Evolutionary conservation across 1,284 basidiomycete genomes (phyloP), one percentile per base, ranked within the genome.

Genomic region (Taiwanofungus camphoratus): DNA sequence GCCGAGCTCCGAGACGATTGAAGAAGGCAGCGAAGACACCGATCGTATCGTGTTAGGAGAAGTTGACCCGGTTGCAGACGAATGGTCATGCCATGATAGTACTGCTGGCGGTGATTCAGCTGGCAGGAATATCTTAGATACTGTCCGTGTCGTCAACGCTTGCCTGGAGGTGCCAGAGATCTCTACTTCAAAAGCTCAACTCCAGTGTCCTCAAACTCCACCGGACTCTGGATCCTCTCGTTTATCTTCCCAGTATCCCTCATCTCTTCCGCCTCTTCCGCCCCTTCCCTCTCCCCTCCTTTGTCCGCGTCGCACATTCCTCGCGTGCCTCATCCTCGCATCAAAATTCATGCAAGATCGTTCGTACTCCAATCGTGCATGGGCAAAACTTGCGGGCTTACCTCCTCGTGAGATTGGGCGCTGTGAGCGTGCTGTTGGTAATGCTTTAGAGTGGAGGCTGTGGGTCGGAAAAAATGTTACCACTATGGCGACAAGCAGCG

Each of bases 261-360:
- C 58, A 6, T 50, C 65, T 2, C 64, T 72, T 3, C 61, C 70
- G 0, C 70, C 73, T 7, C 67, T 72, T 0, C 67, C 74, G 2
- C 62, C 67, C 8, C 69, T 84, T n/a, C 84, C 83, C 0, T 87
- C 84, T 0, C 89, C 89, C 0, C 73, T 93, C 18, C 73, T 91
- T 29, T 95, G 92, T 58, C 89, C 92, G 2, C 76, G 92, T 15
- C 77, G 92, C 31, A 82, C 91, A 2, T 95, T 96, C 65, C 71
- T 96, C 6, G 91, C 91, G 0, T 82, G 89, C 0, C 69, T 96
- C 27, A 91, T 96, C 49, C 71, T 92, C 34, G 92, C 92, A 0
- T 86, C 87, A 21, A 96, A 97, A 61, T 95, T 94, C 62, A 79
- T 88, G 45, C 91, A 94, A 67, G 93, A 97, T 58, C 83, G 87